Base-by-base conservation (phyloP, 2,329 filamentous ascomycete genomes). In the Monosporascus sp. region DNA sequence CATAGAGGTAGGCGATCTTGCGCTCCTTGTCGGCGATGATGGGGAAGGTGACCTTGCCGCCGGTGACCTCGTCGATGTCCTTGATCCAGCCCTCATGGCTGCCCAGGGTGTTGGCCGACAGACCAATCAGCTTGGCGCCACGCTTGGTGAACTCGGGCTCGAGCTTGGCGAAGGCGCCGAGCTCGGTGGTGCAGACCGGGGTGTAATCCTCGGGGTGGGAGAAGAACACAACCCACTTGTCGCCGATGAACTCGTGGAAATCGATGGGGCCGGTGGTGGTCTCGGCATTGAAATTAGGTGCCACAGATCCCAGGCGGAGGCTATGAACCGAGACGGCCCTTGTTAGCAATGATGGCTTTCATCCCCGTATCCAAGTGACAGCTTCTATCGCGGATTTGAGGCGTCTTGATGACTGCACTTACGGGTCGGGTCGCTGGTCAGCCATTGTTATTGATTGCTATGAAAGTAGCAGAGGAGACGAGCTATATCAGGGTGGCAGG, bases 131-230 rank as follows among this genome's bases (percentile, higher is more conserved):
- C 83, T 96, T 95, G 66, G 93, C 89, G 60, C 85, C 85, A 59
- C 91, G 86, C 79, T 89, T 90, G 67, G 85, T 81, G 74, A 97
- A 96, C 74, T 96, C 91, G 65, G 85, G 83, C 77, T 91, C 86
- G 59, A 96, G 81, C 76, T 92, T 94, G 63, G 91, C 89, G 66
- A 97, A 95, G 55, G 91, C 91, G 58, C 91, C 92, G 58, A 97
- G 87, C 78, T 97, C 92, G 51, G 91, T 97, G 60, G 92, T 97
- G 81, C 92, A 97, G 55, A 96, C 92, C 51, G 92, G 92, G 2
- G 92, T 96, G 80, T 89, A 96, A 74, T 96, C 92, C 72, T 87
- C 87, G 3, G 89, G 89, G 76, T 93, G 89, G 35, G 87, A 91
- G 79, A 94, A 93, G 63, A 94, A 78, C 60, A 94, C 82, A 55